These are phyloP conservation scores for Haplosporangium gracile DNA, from an alignment of 192 early-diverging fungal genomes.

Conservation along the genomic window DNA sequence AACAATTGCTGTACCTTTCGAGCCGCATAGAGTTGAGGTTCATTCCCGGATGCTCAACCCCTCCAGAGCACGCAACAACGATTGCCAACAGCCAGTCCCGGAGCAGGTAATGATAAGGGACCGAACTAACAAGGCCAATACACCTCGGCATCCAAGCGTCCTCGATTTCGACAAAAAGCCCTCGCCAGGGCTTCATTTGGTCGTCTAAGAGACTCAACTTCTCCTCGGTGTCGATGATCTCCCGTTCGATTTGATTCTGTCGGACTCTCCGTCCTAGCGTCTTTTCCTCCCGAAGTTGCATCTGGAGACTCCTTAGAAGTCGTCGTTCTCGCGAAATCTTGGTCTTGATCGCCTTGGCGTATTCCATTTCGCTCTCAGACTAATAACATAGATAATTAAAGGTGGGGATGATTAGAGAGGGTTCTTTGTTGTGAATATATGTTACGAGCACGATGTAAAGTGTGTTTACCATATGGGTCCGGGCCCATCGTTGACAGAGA, in stretches of 20 bases:
- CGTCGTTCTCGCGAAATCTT: conserved; percentile 34
- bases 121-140: conserved; percentile 78
- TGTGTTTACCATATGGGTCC: conserved; percentile 35
- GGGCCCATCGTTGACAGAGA: conserved; percentile 40
- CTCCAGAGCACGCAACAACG: conserved; percentile 66
- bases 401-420: background rate
- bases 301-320: background rate
- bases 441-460: background rate
- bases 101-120: conserved; percentile 81
- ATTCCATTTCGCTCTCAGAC: conserved; percentile 54
- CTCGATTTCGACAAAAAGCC: conserved; percentile 66
- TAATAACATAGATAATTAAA: background rate
- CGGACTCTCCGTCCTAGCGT: conserved; percentile 19
- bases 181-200: conserved; percentile 70
- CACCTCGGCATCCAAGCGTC: conserved; percentile 77
- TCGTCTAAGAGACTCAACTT: conserved; percentile 75
- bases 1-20: conserved; percentile 64
- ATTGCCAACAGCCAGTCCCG: conserved; percentile 84
- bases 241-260: conserved; percentile 32
- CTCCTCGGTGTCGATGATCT: conserved; percentile 70
- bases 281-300: conserved; percentile 29
- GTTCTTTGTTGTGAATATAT: background rate
- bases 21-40: conserved; percentile 55
- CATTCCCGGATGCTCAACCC: conserved; percentile 59
- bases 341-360: conserved; percentile 39